Base-by-base conservation (phyloP, 2,329 filamentous ascomycete genomes). In the Xylaria hypoxylon region DNA sequence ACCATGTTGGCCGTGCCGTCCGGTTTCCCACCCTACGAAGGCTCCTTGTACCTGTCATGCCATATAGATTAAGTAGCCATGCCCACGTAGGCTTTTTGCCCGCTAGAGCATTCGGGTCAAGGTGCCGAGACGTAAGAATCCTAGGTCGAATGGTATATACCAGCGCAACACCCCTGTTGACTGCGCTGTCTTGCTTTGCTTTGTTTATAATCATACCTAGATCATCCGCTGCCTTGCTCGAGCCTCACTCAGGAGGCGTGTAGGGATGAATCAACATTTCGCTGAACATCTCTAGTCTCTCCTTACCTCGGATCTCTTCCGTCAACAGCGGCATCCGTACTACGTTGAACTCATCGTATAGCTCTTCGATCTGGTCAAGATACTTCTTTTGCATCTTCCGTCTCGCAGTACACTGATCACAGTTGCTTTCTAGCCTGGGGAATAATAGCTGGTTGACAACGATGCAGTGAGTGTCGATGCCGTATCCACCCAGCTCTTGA, bases 321-420 rank as follows among this genome's bases (percentile, higher is more conserved):
- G 97, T 93, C 66, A 99, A 82, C 76, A 99, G 81, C 42, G 96
- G 96, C 94, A 99, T 98, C 85, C 95, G 95, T 73, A 99, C 95
- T 44, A 99, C 94, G 78, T 99, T 97, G 84, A 99, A 99, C 80
- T 99, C 96, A 77, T 97, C 94, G 79, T 99, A 99, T 65, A 99
- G 83, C 83, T 99, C 96, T 81, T 97, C 94, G 75, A 98, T 98
- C 85, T 99, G 95, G 78, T 98, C 94, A 48, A 99, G 86, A 78
- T 99, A 99, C 84, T 99, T 99, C 85, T 94, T 96, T 85, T 99
- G 96, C 96, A 99, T 99, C 85, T 96, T 96, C 76, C 94, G 86
- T 71, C 96, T 86, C 51, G 96, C 92, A 77, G 94, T 97, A 82
- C 96, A 99, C 84, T 99, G 96, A 69, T 97, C 94, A 80, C 96